These are phyloP conservation scores for Coemansia sp. DNA, from an alignment of 192 early-diverging fungal genomes.

Conservation along the genomic window DNA sequence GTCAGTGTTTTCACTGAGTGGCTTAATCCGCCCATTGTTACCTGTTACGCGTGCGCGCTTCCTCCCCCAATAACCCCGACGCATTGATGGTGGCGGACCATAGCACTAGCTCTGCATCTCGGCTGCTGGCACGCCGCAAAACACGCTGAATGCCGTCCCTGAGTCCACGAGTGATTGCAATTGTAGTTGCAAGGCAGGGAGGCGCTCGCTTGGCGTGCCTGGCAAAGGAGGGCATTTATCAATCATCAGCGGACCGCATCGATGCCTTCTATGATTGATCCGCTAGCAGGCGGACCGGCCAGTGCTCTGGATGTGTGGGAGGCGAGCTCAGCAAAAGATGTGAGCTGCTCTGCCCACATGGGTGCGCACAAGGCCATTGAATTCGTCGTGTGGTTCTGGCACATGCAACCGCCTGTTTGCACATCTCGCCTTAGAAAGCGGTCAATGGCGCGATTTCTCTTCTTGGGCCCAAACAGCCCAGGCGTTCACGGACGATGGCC, in stretches of 20 bases:
- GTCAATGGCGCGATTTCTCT: neutral
- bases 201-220: neutral
- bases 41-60: neutral
- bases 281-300: neutral
- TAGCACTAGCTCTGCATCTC: neutral
- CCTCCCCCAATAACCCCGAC: neutral
- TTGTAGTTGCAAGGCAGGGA: no score
- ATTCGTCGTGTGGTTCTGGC: neutral
- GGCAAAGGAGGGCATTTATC: neutral
- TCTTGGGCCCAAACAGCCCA: neutral
- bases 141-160: neutral
- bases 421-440: neutral
- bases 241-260: neutral
- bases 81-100: neutral
- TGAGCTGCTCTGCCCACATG: neutral
- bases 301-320: neutral
- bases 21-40: conserved; percentile 7
- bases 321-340: neutral
- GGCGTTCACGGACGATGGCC: neutral
- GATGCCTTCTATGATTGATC: neutral
- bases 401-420: neutral
- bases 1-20: neutral
- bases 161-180: no score
- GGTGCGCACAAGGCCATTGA: neutral
- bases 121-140: neutral